Conservation (phyloP, 2,329 filamentous ascomycete genomes). For the Aspergillus sp. region DNA sequence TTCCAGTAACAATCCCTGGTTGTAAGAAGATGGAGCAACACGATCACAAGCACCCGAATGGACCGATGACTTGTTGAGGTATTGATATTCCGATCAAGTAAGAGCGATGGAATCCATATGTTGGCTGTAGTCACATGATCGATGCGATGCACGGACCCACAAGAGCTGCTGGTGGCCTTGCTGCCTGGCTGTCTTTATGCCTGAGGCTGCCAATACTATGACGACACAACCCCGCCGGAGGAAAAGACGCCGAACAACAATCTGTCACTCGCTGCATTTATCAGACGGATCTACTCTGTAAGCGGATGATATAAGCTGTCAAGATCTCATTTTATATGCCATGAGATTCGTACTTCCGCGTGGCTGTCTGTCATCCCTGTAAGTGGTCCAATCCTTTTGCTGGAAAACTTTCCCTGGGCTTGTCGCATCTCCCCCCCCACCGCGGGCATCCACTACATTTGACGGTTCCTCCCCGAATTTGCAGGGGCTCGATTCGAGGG, state of each 20-base stretch:
- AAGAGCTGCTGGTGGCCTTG: neutral
- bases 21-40: neutral
- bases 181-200: neutral
- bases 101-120: neutral
- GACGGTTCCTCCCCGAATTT: slow-evolving; percentile 13
- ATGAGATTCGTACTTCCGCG: slow-evolving; percentile 9
- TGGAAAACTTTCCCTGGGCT: neutral
- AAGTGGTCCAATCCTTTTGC: slow-evolving; percentile 6
- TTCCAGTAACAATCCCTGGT: neutral
- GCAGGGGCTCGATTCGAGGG: slow-evolving; percentile 6
- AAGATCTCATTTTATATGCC: neutral
- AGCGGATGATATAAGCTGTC: neutral
- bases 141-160: neutral
- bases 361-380: slow-evolving; percentile 5
- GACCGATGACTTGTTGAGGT: neutral
- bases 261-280: neutral
- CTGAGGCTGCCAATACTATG: slow-evolving; percentile 18
- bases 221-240: slow-evolving; percentile 17
- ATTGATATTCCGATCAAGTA: neutral
- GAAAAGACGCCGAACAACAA: neutral
- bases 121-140: slow-evolving; percentile 10
- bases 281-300: neutral
- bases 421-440: neutral
- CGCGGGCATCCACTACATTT: slow-evolving; percentile 8
- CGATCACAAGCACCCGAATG: neutral